Evolutionary conservation across 2,329 filamentous ascomycete species (phyloP), one percentile per base, ranked within the genome.

Genomic region (Fusarium sp.): DNA sequence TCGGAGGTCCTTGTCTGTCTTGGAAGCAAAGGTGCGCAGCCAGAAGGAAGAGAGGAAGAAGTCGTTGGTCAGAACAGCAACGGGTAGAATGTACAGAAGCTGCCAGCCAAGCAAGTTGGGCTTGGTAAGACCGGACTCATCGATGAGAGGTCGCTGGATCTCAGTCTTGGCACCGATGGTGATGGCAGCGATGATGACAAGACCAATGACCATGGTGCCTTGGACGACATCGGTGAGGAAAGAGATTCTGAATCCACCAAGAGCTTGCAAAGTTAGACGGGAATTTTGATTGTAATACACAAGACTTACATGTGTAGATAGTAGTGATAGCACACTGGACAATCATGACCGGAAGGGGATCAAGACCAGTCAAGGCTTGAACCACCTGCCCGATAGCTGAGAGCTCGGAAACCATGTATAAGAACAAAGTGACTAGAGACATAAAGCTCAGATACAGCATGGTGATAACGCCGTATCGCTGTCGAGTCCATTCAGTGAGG

Each of bases 391-490:
- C 92, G 29, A 96, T 84, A 14, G 92, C 92, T 11, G 92, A 94
- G 45, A 96, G 85, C 82, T 96, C 93, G 22, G 92, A 89, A 27
- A 95, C 90, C 92, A 96, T 95, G 84, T 95, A 96, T 54, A 96
- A 79, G 78, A 95, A 96, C 74, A 96, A 86, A 2, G 93, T 95
- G 52, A 94, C 89, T 52, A 95, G 84, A 46, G 92, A 94, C 82
- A 94, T 84, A 74, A 92, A 86, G 78, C 92, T 94, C 67, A 96
- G 84, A 77, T 92, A 95, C 40, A 94, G 81, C 56, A 90, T 91
- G 9, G 91, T 85, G 34, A 90, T 77, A 4, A 86, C 77, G 20
- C 93, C 93, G 80, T 94, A 96, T 65, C 93, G 87, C 81, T 94
- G 90, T 61, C 92, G 86, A 22, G 92, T 91, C 93, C 93, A 96